Conservation (phyloP, 192 early-diverging fungal genomes). For the Martensiomyces pterosporus region DNA sequence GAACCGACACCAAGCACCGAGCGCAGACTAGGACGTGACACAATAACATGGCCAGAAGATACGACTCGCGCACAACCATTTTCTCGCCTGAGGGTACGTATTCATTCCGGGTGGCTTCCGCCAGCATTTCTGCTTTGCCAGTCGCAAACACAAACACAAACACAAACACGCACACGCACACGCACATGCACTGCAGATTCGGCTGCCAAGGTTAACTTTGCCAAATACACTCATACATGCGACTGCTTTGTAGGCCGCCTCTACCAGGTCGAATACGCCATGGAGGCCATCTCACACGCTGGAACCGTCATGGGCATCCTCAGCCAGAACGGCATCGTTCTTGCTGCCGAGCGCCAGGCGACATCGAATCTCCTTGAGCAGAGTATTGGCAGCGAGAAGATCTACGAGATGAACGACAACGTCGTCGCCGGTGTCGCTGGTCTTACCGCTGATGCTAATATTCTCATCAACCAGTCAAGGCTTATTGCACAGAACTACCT, state of each 20-base stretch:
- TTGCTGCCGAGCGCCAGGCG: slow-evolving; percentile 96
- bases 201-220: too few species aligned
- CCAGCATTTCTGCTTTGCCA: background rate
- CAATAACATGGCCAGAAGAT: slow-evolving; percentile 93
- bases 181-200: too few species aligned
- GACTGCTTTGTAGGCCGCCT: slow-evolving; percentile 67
- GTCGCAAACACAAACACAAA: background rate
- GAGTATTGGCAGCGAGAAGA: slow-evolving; percentile 82
- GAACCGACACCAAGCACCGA: too few species aligned
- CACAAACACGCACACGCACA: background rate
- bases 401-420: slow-evolving; percentile 93
- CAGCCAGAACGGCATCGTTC: slow-evolving; percentile 86
- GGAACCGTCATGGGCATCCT: slow-evolving; percentile 93
- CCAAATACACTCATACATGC: background rate
- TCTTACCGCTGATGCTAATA: slow-evolving; percentile 94
- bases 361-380: slow-evolving; percentile 92
- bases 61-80: slow-evolving; percentile 98
- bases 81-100: slow-evolving; percentile 96
- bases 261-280: slow-evolving; percentile 99
- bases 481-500: slow-evolving; percentile 84
- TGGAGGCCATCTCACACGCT: slow-evolving; percentile 98
- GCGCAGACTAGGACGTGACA: too few species aligned
- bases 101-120: background rate
- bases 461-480: slow-evolving; percentile 85
- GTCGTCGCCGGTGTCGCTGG: slow-evolving; percentile 94